These are phyloP conservation scores for Orbilia blumenaviensis DNA, from an alignment of 2,329 filamentous ascomycete genomes.

Conservation along the genomic window DNA sequence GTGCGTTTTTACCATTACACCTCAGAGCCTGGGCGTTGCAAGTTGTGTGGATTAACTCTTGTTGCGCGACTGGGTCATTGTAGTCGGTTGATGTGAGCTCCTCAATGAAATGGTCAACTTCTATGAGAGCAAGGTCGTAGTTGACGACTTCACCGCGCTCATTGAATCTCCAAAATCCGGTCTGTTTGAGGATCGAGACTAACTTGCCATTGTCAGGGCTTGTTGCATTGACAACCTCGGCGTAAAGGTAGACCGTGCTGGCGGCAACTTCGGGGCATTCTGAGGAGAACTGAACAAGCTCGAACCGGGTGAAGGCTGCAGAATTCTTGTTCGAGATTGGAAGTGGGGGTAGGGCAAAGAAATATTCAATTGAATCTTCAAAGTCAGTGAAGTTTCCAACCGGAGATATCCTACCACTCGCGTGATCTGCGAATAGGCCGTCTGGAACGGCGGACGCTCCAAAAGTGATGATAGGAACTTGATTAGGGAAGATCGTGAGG, in stretches of 20 bases:
- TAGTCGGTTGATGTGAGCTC: conserved; percentile 58
- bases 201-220: conserved; percentile 58
- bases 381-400: conserved; percentile 63
- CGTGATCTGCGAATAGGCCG: conserved; percentile 61
- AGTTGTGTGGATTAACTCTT: conserved; percentile 58
- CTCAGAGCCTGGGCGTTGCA: conserved; percentile 60
- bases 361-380: conserved; percentile 63
- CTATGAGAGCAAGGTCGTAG: conserved; percentile 64
- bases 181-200: conserved; percentile 60
- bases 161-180: conserved; percentile 65
- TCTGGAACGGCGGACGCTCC: conserved; percentile 61
- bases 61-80: conserved; percentile 58
- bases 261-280: conserved; percentile 61
- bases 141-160: conserved; percentile 62
- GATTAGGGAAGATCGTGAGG: conserved; percentile 62
- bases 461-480: conserved; percentile 60
- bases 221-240: conserved; percentile 59
- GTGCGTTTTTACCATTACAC: conserved; percentile 61
- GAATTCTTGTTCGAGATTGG: conserved; percentile 58
- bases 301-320: conserved; percentile 60
- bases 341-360: conserved; percentile 62
- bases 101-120: conserved; percentile 61
- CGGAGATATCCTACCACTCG: conserved; percentile 62
- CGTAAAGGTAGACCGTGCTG: conserved; percentile 61
- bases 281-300: conserved; percentile 60